Base-by-base conservation (phyloP, 371 early-diverging fungal genomes). In the Funneliformis caledonium region DNA sequence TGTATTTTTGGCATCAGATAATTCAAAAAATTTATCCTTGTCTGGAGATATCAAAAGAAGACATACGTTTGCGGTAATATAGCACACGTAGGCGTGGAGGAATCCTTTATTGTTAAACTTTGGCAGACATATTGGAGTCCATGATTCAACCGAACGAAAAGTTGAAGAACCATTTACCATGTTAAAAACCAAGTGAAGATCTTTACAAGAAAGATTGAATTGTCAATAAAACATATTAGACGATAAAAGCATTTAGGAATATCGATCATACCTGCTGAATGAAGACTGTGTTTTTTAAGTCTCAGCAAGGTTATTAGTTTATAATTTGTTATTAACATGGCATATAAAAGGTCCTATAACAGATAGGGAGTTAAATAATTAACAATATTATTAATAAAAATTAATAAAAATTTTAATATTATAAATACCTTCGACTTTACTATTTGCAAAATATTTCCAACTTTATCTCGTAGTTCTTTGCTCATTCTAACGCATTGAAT, bases 51-150 rank as follows among this genome's bases (percentile, higher is more conserved):
- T 90, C 79, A 95, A 87, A 0, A 95, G 87, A 43, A 97, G 84
- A 48, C 92, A 93, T 7, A 93, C 84, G 7, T 92, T 91, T 6
- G 88, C 83, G 26, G 91, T 89, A 42, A 97, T 87, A 82, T 93
- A 96, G 82, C 91, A 93, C 7, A 97, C 92, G 81, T 97, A 96
- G 0, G 95, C 95, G 83, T 97, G 94, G 48, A 98, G 85, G 83
- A 96, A 97, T 2, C 94, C 96, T 82, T 91, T 89, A 72, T 91
- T 88, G 85, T 97, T 96, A 86, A 97, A 95, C 74, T 91, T 93
- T 43, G 98, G 98, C 31, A 97, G 89, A 82, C 98, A 98, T n/a
- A 98, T 88, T 19, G 98, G 98, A 2, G 94, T 94, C 97, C 97
- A 98, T 12, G 93, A 92, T 83, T 97, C 97, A 14, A 88, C 92